Conservation (phyloP, 768 basidiomycete genomes). For the Lenzites betulinus region DNA sequence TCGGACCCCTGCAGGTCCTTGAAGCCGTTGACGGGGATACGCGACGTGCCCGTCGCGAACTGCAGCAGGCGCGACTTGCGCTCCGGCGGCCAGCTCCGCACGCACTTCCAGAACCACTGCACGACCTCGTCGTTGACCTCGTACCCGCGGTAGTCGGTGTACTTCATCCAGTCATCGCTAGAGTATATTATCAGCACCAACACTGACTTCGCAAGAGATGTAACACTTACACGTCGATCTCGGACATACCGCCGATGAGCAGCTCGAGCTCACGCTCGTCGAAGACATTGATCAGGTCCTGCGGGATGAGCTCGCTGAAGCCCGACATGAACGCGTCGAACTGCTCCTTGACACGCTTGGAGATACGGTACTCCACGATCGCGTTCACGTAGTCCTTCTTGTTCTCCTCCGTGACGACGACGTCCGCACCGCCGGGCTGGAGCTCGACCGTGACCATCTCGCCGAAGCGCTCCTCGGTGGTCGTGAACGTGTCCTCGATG, state of each 20-base stretch:
- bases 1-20: slow-evolving; percentile 98
- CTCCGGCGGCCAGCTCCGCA: slow-evolving; percentile 96
- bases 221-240: slow-evolving; percentile 93
- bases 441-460: slow-evolving; percentile 98
- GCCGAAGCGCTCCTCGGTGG: slow-evolving; percentile 96
- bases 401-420: slow-evolving; percentile 93
- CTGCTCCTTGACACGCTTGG: slow-evolving; percentile 95
- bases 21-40: slow-evolving; percentile 98
- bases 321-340: slow-evolving; percentile 99
- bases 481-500: slow-evolving; percentile 97
- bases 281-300: slow-evolving; percentile 97
- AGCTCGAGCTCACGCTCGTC: slow-evolving; percentile 97
- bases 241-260: slow-evolving; percentile 98
- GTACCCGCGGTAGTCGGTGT: slow-evolving; percentile 97
- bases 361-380: slow-evolving; percentile 97
- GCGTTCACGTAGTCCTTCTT: slow-evolving; percentile 98
- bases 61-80: slow-evolving; percentile 95
- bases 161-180: slow-evolving; percentile 98
- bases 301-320: slow-evolving; percentile 98
- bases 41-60: slow-evolving; percentile 95
- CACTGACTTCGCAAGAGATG: not conserved
- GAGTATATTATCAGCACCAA: slow-evolving; percentile 2
- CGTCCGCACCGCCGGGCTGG: slow-evolving; percentile 82
- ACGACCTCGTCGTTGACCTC: slow-evolving; percentile 95
- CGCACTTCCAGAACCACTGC: slow-evolving; percentile 99